Evolutionary conservation across 2,329 filamentous ascomycete species (phyloP), one percentile per base, ranked within the genome.

Genomic region (Colletotrichum sp.): DNA sequence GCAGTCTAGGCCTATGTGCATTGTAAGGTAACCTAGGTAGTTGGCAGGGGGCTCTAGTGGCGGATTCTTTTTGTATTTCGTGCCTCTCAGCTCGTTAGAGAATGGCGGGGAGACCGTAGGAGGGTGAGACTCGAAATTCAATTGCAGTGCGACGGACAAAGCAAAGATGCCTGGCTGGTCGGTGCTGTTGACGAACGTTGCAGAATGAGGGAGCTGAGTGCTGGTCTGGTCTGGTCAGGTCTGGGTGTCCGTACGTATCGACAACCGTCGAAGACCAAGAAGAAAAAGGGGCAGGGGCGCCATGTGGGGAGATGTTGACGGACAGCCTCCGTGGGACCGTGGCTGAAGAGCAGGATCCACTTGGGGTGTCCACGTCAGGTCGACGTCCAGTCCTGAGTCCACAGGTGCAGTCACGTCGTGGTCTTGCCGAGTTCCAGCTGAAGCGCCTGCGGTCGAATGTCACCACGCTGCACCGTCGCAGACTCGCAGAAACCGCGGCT

Each of bases 121-220:
- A 32, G 49, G 59, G 21, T 75, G 57, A 71, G 57, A 57, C 59
- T 71, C 21, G 39, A 39, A 21, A 18, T 55, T 64, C 59, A 16
- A 63, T 70, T 70, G 55, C 26, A 71, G 69, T 75, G 55, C 44
- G 44, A 65, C 36, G 34, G 30, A 76, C 63, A 76, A 76, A 76
- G 73, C 72, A 66, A 49, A 13, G 24, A 72, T 4, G 39, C 9
- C 10, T 15, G 26, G 59, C 30, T 66, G 59, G 72, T 60, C 59
- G 60, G 67, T 66, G 69, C 63, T 68, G 69, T 72, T 72, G 68
- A 66, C 60, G 59, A 75, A 72, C 62, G 73, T 75, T 73, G 69
- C 73, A 76, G 63, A 64, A 72, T 66, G 36, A 75, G 34, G n/a
- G 32, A 36, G 62, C 63, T 28, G 16, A 36, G 21, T 66, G 39